A percentile compares a stretch with the other conserved stretches of the same genome.
Conservation (phyloP, 2,329 filamentous ascomycete species). For the Exophiala alcalophila region DNA sequence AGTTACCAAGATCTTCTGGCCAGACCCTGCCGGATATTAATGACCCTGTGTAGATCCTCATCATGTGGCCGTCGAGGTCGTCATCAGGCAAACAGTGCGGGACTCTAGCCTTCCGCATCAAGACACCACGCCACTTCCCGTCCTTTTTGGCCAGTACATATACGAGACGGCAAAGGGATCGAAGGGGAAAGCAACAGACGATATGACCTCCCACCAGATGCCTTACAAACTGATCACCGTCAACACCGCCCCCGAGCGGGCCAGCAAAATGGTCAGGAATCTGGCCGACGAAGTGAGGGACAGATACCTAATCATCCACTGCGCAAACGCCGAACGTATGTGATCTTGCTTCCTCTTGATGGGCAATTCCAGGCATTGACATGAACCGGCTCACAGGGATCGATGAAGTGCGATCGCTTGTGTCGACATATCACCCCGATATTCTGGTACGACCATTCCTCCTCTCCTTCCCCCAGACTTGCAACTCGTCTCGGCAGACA, state of each 20-base stretch:
- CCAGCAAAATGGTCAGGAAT: conserved; percentile 59
- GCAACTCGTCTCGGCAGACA: not conserved
- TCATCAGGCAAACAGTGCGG: too few relatives aligned
- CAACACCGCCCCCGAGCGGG: conserved; percentile 64
- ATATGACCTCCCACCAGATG: conserved; percentile 46
- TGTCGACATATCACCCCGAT: conserved; percentile 52
- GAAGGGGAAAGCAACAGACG: not conserved
- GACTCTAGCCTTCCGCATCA: too few relatives aligned
- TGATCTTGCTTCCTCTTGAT: not conserved
- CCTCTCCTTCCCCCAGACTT: not conserved
- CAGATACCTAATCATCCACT: conserved; percentile 59
- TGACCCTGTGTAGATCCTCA: too few relatives aligned
- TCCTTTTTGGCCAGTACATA: too few relatives aligned
- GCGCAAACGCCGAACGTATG: conserved; percentile 60
- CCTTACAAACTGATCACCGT: conserved; percentile 65
- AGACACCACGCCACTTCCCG: too few relatives aligned
- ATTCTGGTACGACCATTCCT: conserved; percentile 54
- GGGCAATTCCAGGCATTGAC: not conserved
- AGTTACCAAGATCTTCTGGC: too few relatives aligned
- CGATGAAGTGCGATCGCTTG: conserved; percentile 54
- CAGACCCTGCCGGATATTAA: too few relatives aligned
- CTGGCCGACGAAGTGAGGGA: conserved; percentile 60
- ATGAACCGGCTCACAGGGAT: conserved; percentile 41
- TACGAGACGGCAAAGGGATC: too few relatives aligned
- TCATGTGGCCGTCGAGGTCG: too few relatives aligned